Percentiles rank a stretch among this genome's conserved stretches.
phyloP scores from a whole-genome alignment of 768 basidiomycete species.

The Psilocybe sp. region DNA sequence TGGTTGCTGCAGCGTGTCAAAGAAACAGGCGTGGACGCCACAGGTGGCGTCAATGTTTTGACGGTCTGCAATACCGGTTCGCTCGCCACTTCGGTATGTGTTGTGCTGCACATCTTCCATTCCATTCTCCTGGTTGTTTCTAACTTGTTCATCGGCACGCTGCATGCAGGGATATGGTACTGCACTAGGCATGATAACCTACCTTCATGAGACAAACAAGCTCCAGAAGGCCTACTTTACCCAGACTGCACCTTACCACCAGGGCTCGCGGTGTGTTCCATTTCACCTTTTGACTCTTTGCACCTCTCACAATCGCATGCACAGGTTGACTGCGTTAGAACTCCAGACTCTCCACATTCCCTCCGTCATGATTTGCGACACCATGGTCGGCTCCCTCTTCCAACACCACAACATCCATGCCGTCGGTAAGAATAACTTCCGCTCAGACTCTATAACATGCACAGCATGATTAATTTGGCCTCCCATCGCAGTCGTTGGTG shows the following conservation, averaged over 20 bases:
- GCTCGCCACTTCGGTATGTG: conserved; percentile 83
- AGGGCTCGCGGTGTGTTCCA: conserved; percentile 68
- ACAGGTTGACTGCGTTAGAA: conserved; percentile 85
- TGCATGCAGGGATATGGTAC: conserved; percentile 84
- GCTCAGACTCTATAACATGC: neutral
- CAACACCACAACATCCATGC: conserved; percentile 83
- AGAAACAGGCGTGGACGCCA: conserved; percentile 26
- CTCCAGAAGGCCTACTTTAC: conserved; percentile 87
- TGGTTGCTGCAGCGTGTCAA: conserved; percentile 67
- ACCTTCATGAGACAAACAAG: conserved; percentile 75
- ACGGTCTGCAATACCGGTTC: conserved; percentile 99
- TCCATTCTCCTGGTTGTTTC: neutral
- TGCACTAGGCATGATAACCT: conserved; percentile 89
- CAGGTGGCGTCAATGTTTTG: conserved; percentile 68
- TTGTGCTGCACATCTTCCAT: neutral
- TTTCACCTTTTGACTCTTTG: neutral
- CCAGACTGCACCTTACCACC: conserved; percentile 92
- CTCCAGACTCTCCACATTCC: conserved; percentile 82
- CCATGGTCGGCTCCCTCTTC: conserved; percentile 95
- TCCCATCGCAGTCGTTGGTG: conserved; percentile 63
- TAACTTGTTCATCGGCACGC: neutral
- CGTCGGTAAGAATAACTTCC: conserved; percentile 49
- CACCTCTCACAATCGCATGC: neutral
- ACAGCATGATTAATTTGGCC: conserved; percentile 3
- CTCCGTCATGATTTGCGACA: conserved; percentile 94